Base-by-base conservation (phyloP, 257 asterid species). In the Nemophila menziesii region DNA sequence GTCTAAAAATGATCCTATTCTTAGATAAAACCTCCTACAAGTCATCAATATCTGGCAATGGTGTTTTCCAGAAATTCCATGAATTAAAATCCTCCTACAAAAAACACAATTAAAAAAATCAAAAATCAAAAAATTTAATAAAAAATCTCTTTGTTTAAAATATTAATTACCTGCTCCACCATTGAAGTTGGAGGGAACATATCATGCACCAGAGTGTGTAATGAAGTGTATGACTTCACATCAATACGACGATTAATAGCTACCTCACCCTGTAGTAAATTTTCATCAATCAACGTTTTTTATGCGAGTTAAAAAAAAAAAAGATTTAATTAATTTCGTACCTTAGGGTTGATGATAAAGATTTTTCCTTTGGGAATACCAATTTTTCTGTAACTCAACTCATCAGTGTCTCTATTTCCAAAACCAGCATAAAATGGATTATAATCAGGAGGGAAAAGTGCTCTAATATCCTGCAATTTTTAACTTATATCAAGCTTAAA, bases 281-380 rank as follows among this genome's bases (percentile, higher is more conserved):
- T 45, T n/a, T 9, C 10, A 33, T 2, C 8, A 18, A 24, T 13
- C 0, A 1, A n/a, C 16, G 13, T 12, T 5, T 39, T 11, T 38
- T 19, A 46, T 12, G 15, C 0, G 22, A n/a, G n/a, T n/a, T n/a
- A n/a, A n/a, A n/a, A n/a, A n/a, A n/a, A n/a, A n/a, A n/a, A n/a
- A 37, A 24, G 22, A 39, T 23, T 10, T 24, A 24, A 5, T 16
- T 17, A 21, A 33, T 13, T 33, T 46, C 15, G 4, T 55, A 85
- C 99, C 96, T 90, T 90, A 12, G 99, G 99, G 62, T 90, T 90
- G 58, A 90, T 90, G 43, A 90, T 90, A 51, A 90, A 85, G 58
- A 90, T 90, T 58, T 90, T 90, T 55, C 99, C 99, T 79, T 79
- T 90, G 0, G 99, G 99, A 22, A 90, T 90, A 47, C 99, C 99